phyloP scores from a whole-genome alignment of 1,284 basidiomycete species.

The Spongispora temasekensis region DNA sequence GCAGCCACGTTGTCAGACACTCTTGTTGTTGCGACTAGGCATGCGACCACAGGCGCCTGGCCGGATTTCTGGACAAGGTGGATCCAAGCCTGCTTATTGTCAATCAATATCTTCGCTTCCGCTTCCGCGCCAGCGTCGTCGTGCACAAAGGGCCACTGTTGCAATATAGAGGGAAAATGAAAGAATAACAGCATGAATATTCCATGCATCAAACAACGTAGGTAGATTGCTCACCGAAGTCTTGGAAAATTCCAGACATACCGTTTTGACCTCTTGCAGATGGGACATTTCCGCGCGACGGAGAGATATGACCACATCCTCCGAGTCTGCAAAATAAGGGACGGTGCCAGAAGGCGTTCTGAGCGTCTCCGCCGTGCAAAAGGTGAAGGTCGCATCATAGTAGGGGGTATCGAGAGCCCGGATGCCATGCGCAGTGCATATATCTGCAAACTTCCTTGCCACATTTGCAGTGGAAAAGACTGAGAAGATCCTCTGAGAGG shows the following conservation, averaged over 20 bases:
- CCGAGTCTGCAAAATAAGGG: slow-evolving; percentile 16
- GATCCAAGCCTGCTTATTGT: slow-evolving; percentile 58
- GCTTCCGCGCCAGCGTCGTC: slow-evolving; percentile 40
- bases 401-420: slow-evolving; percentile 47
- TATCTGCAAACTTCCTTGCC: slow-evolving; percentile 46
- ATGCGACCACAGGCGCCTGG: slow-evolving; percentile 48
- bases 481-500: slow-evolving; percentile 56
- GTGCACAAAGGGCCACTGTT: slow-evolving; percentile 48
- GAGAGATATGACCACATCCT: slow-evolving; percentile 37
- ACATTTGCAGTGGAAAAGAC: slow-evolving; percentile 59
- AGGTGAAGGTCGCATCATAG: slow-evolving; percentile 62
- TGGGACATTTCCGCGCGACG: slow-evolving; percentile 49
- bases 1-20: slow-evolving; percentile 42
- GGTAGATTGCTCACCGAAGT: slow-evolving; percentile 51
- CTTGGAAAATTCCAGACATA: slow-evolving; percentile 58
- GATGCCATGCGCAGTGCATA: slow-evolving; percentile 45
- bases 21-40: slow-evolving; percentile 57
- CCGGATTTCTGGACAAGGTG: slow-evolving; percentile 42
- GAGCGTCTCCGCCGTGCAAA: slow-evolving; percentile 51
- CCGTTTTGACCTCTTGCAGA: slow-evolving; percentile 41
- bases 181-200: no score
- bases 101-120: slow-evolving; percentile 56
- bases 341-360: slow-evolving; percentile 25
- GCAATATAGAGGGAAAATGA: no score
- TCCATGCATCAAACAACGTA: background rate